Conservation (phyloP, 2,329 filamentous ascomycete genomes). For the Alternaria ethzedia region DNA sequence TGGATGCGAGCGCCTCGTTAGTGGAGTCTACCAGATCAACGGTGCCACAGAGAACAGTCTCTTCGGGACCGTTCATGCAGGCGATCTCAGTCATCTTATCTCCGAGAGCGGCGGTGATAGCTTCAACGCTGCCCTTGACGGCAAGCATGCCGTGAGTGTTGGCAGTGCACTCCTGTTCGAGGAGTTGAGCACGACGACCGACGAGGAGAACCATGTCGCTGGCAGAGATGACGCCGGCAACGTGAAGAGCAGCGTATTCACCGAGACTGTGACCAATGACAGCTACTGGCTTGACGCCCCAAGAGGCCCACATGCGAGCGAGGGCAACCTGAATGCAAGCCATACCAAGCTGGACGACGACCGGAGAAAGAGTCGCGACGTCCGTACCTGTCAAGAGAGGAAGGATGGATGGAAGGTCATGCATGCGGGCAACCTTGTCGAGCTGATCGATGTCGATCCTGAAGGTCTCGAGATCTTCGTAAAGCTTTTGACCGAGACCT, state of each 20-base stretch:
- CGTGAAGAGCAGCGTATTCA: conserved; percentile 75
- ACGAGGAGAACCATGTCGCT: conserved; percentile 76
- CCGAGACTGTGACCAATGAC: conserved; percentile 68
- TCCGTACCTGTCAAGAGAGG: conserved; percentile 58
- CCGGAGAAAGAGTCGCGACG: conserved; percentile 57
- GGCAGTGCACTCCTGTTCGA: conserved; percentile 68
- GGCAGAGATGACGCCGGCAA: conserved; percentile 73
- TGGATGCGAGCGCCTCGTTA: conserved; percentile 55
- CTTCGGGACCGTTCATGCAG: conserved; percentile 77
- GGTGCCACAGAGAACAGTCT: conserved; percentile 74
- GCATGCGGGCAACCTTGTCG: conserved; percentile 54
- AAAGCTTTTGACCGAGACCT: conserved; percentile 57
- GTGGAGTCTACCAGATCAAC: conserved; percentile 65
- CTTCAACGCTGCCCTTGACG: conserved; percentile 59
- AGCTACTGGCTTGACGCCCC: conserved; percentile 60
- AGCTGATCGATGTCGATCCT: conserved; percentile 58
- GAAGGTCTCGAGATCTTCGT: conserved; percentile 57
- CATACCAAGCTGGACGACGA: conserved; percentile 61
- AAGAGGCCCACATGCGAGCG: conserved; percentile 60
- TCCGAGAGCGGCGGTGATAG: conserved; percentile 61
- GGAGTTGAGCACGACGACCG: conserved; percentile 69
- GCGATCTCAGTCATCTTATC: conserved; percentile 62
- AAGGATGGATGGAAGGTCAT: conserved; percentile 57
- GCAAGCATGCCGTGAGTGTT: conserved; percentile 72
- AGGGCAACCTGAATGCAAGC: conserved; percentile 61